A percentile compares a stretch with the other conserved stretches of the same genome.
Evolutionary conservation across 257 asterid genomes (phyloP).

Genomic region (Rehmannia glutinosa): DNA sequence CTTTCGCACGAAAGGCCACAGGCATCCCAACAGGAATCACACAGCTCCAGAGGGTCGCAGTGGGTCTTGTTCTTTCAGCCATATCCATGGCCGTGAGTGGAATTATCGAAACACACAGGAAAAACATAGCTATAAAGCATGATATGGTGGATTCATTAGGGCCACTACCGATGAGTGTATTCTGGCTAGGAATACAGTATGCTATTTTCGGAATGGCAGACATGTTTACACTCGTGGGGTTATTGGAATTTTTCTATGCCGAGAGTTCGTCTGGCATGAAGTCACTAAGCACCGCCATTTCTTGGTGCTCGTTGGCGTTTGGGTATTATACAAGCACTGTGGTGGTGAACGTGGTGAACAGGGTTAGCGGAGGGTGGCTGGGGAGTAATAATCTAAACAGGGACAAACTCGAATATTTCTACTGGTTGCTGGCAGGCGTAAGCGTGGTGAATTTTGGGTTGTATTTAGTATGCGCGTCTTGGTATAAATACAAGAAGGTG

Average conservation of each 20-base stretch:
- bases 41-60: constrained; percentile 62
- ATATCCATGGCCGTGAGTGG: constrained; percentile 70
- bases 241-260: constrained; percentile 63
- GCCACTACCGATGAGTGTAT: constrained; percentile 59
- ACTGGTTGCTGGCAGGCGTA: constrained; percentile 48
- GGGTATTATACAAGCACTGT: constrained; percentile 66
- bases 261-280: constrained; percentile 72
- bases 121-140: constrained; percentile 42
- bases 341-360: constrained; percentile 58
- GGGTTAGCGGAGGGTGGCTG: constrained; percentile 70
- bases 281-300: constrained; percentile 57
- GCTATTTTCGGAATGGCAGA: constrained; percentile 66
- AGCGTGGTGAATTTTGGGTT: constrained; percentile 52
- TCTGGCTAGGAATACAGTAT: constrained; percentile 65
- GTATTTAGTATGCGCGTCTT: constrained; percentile 54
- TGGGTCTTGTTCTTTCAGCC: constrained; percentile 58
- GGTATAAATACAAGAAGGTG: constrained; percentile 65
- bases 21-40: constrained; percentile 74
- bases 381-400: constrained; percentile 51
- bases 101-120: constrained; percentile 45
- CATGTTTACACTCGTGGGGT: constrained; percentile 64
- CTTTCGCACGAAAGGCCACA: constrained; percentile 49
- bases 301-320: constrained; percentile 67
- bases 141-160: constrained; percentile 42
- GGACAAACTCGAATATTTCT: constrained; percentile 62